These are phyloP conservation scores for Colletotrichum truncatum DNA, from an alignment of 2,329 filamentous ascomycete species.

Conservation along the genomic window DNA sequence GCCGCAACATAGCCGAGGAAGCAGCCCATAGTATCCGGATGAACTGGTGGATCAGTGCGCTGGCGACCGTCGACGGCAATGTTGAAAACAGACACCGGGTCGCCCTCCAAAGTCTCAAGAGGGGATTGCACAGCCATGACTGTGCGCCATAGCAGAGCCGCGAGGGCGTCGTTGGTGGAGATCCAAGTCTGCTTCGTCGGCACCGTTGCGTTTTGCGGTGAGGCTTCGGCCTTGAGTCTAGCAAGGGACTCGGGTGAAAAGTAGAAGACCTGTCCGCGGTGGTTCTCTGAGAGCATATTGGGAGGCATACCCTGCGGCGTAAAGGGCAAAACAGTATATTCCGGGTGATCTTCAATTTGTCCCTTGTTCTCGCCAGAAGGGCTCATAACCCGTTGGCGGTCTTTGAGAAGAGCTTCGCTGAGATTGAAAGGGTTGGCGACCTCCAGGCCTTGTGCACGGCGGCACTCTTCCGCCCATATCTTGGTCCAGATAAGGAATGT, in stretches of 20 bases:
- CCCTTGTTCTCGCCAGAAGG: neutral
- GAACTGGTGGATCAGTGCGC: slow-evolving; percentile 9
- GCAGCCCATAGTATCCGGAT: slow-evolving; percentile 9
- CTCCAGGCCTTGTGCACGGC: slow-evolving; percentile 1
- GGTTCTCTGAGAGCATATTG: neutral
- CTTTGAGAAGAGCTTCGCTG: slow-evolving; percentile 1
- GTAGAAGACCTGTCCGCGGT: slow-evolving; percentile 11
- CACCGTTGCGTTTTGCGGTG: slow-evolving; percentile 1
- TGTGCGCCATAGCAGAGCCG: slow-evolving; percentile 17
- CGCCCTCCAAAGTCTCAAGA: slow-evolving; percentile 10
- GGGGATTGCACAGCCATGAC: slow-evolving; percentile 14
- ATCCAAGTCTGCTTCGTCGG: slow-evolving; percentile 7
- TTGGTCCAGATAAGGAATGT: slow-evolving; percentile 15
- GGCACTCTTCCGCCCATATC: slow-evolving; percentile 16
- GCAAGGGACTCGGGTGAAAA: slow-evolving; percentile 13
- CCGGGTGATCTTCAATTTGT: slow-evolving; percentile 2
- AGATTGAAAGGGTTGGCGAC: neutral
- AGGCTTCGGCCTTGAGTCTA: slow-evolving; percentile 11
- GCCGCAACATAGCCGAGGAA: slow-evolving; percentile 14
- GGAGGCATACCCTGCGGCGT: slow-evolving; percentile 4
- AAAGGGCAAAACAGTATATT: slow-evolving; percentile 18
- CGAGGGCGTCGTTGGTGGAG: slow-evolving; percentile 17
- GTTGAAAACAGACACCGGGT: neutral
- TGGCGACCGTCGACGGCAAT: slow-evolving; percentile 7
- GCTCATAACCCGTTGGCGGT: slow-evolving; percentile 7